Conservation (phyloP, 495 filamentous ascomycete species). For the Diplogelasinospora grovesii region DNA sequence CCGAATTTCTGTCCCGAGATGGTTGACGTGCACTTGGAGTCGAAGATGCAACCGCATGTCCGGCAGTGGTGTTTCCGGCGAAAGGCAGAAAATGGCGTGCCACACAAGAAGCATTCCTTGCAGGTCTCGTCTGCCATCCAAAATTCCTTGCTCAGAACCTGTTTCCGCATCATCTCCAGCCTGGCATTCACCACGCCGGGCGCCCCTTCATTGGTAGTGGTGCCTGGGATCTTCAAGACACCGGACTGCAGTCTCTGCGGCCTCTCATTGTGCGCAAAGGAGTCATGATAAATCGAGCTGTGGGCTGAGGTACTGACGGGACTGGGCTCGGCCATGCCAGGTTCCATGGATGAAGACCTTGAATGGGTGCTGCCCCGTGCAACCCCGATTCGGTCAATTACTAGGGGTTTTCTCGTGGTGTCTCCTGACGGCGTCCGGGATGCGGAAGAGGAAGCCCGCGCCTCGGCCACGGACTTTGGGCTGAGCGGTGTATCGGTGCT, state of each 20-base stretch:
- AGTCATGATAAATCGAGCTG: constrained; percentile 46
- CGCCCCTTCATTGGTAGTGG: constrained; percentile 48
- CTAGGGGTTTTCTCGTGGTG: constrained; percentile 30
- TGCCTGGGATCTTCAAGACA: constrained; percentile 44
- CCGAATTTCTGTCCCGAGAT: constrained; percentile 82
- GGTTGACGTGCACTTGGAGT: constrained; percentile 88
- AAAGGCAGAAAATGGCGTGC: constrained; percentile 84
- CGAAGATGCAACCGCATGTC: constrained; percentile 92
- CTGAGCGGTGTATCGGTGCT: constrained; percentile 35
- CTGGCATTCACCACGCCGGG: constrained; percentile 54
- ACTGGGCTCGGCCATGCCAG: constrained; percentile 45
- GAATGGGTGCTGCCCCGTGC: constrained; percentile 47
- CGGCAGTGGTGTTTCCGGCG: constrained; percentile 95
- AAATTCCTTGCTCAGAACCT: constrained; percentile 85
- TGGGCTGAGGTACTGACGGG: constrained; percentile 49
- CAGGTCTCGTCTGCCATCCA: constrained; percentile 99
- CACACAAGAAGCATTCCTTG: constrained; percentile 93
- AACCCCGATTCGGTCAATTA: constrained; percentile 49
- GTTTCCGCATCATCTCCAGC: constrained; percentile 67
- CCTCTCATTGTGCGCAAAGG: constrained; percentile 38
- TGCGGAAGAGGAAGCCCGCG: constrained; percentile 20
- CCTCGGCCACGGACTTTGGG: constrained; percentile 30
- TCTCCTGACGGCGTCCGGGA: constrained; percentile 21
- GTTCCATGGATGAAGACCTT: constrained; percentile 56
- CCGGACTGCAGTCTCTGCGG: constrained; percentile 39